Evolutionary conservation across 2,329 filamentous ascomycete genomes (phyloP).

Genomic region (Aspergillus fumigatiaffinis): DNA sequence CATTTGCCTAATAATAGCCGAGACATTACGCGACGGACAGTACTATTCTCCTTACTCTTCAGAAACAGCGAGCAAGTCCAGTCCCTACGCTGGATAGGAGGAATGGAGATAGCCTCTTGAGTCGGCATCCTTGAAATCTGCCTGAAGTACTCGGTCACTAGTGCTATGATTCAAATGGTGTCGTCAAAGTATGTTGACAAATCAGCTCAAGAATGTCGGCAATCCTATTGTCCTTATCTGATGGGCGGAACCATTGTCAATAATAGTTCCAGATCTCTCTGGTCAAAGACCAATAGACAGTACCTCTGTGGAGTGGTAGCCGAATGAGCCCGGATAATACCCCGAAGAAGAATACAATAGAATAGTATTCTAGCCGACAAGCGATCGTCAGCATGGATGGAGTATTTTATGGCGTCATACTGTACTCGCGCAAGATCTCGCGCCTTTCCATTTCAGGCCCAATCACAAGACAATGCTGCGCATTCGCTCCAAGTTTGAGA

Average conservation of each 20-base stretch:
- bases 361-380: background rate
- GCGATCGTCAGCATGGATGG: background rate
- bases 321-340: too few relatives aligned
- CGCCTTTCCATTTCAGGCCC: conserved; percentile 13
- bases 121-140: background rate
- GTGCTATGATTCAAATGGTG: background rate
- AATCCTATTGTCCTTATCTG: background rate
- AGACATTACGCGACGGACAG: background rate
- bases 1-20: background rate
- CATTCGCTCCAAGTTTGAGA: conserved; percentile 7
- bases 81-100: background rate
- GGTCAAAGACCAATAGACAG: too few relatives aligned
- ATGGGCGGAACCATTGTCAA: background rate
- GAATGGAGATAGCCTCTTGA: background rate
- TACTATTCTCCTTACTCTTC: background rate
- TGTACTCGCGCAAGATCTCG: conserved; percentile 1
- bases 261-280: background rate
- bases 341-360: background rate
- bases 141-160: background rate
- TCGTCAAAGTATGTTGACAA: background rate
- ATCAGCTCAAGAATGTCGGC: background rate
- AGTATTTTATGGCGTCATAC: conserved; percentile 1
- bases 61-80: too few relatives aligned
- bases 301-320: too few relatives aligned
- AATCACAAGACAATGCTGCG: conserved; percentile 16